Percentiles rank a stretch among this genome's conserved stretches.
Evolutionary conservation across 2,329 filamentous ascomycete species (phyloP).

Genomic region (Colletotrichum salicis): DNA sequence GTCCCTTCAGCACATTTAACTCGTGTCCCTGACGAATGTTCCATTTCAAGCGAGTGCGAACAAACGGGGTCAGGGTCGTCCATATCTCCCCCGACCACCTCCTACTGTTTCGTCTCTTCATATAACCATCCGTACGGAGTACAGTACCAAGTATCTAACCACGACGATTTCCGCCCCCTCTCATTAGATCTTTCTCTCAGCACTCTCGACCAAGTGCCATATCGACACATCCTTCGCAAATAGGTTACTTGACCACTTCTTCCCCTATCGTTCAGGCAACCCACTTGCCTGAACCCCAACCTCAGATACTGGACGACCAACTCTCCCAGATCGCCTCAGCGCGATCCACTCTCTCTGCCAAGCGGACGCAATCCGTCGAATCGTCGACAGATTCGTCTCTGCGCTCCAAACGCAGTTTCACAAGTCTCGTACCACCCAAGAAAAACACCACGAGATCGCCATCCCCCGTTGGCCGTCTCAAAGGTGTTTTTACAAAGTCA

Average conservation of each 20-base stretch:
- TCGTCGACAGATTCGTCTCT: slow-evolving; percentile 40
- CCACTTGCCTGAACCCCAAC: slow-evolving; percentile 59
- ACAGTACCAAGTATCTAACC: slow-evolving; percentile 33
- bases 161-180: slow-evolving; percentile 13
- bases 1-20: slow-evolving; percentile 18
- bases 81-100: slow-evolving; percentile 34
- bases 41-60: slow-evolving; percentile 20
- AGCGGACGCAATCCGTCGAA: slow-evolving; percentile 46
- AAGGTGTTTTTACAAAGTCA: slow-evolving; percentile 71
- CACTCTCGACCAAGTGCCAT: slow-evolving; percentile 54
- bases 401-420: slow-evolving; percentile 46
- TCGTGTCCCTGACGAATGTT: slow-evolving; percentile 10
- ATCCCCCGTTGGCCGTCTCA: slow-evolving; percentile 78
- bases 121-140: background rate
- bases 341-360: slow-evolving; percentile 51
- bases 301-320: slow-evolving; percentile 50
- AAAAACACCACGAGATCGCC: slow-evolving; percentile 66
- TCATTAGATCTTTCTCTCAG: slow-evolving; percentile 12
- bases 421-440: slow-evolving; percentile 53
- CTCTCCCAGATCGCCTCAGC: slow-evolving; percentile 39
- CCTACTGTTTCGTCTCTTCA: slow-evolving; percentile 24
- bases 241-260: slow-evolving; percentile 75
- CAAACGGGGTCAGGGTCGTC: slow-evolving; percentile 11
- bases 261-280: slow-evolving; percentile 73
- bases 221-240: slow-evolving; percentile 71